phyloP scores from a whole-genome alignment of 2,329 filamentous ascomycete genomes.

The Colletotrichum echinochloae region DNA sequence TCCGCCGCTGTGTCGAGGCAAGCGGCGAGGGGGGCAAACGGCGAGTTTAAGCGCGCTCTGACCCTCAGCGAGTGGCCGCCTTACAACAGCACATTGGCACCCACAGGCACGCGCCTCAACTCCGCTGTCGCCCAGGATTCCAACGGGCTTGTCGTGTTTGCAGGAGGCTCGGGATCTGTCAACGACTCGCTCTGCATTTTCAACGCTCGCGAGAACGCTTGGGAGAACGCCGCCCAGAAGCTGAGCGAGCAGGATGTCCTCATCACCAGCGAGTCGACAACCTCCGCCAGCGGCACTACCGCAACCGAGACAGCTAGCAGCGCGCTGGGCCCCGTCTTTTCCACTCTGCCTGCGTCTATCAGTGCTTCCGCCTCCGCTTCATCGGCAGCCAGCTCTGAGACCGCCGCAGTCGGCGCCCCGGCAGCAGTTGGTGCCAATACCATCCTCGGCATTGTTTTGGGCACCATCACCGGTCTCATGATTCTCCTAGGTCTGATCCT shows the following conservation, averaged over 20 bases:
- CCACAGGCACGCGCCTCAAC: conserved; percentile 71
- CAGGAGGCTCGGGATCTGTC: conserved; percentile 72
- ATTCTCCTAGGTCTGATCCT: conserved; percentile 79
- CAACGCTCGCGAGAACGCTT: conserved; percentile 78
- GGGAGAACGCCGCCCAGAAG: conserved; percentile 77
- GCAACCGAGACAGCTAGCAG: conserved; percentile 48
- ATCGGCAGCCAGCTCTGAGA: conserved; percentile 21
- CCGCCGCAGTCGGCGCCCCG: conserved; percentile 42
- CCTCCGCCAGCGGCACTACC: conserved; percentile 47
- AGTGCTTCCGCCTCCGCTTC: conserved; percentile 47
- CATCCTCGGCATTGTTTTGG: conserved; percentile 85
- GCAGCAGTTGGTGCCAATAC: conserved; percentile 55
- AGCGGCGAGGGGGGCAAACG: not conserved
- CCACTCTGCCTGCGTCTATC: conserved; percentile 41
- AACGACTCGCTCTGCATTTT: conserved; percentile 80
- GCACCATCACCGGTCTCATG: conserved; percentile 81
- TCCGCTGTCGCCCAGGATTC: conserved; percentile 78
- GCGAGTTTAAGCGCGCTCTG: conserved; percentile 56
- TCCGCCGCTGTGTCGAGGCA: conserved; percentile 55
- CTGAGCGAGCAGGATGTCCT: conserved; percentile 64
- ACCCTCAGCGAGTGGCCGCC: conserved; percentile 76
- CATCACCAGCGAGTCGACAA: conserved; percentile 45
- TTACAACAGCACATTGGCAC: conserved; percentile 82
- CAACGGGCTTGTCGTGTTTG: conserved; percentile 76
- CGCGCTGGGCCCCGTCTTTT: conserved; percentile 37